Evolutionary conservation across 768 basidiomycete species (phyloP).

Genomic region (Psilocybe cubensis): DNA sequence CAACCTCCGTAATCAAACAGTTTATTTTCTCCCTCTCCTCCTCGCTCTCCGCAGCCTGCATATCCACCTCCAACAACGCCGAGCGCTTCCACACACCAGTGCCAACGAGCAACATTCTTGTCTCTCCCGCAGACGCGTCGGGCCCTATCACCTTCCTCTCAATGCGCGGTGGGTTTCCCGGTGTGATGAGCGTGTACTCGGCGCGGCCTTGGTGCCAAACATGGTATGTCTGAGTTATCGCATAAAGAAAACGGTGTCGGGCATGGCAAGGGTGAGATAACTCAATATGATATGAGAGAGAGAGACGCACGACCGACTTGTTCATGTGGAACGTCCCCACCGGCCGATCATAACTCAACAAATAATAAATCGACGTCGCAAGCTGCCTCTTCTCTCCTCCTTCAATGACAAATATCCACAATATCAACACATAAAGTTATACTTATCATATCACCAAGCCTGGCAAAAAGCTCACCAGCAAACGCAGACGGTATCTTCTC

Average conservation of each 20-base stretch:
- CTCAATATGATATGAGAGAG: background rate
- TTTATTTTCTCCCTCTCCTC: constrained; percentile 40
- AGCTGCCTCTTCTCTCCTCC: constrained; percentile 31
- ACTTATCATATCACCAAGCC: too few species aligned
- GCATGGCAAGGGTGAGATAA: too few species aligned
- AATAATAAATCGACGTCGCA: constrained; percentile 52
- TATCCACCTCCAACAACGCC: constrained; percentile 47
- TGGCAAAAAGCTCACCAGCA: constrained; percentile 13
- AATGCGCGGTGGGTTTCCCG: constrained; percentile 30
- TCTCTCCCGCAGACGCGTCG: constrained; percentile 44
- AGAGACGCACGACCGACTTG: constrained; percentile 41
- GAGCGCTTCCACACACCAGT: constrained; percentile 60
- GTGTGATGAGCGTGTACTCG: constrained; percentile 49
- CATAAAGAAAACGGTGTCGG: too few species aligned
- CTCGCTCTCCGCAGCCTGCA: constrained; percentile 32
- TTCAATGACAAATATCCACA: background rate
- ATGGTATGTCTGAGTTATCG: constrained; percentile 47
- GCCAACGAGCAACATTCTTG: constrained; percentile 52
- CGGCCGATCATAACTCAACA: constrained; percentile 44
- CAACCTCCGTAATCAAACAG: constrained; percentile 62
- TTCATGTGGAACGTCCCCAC: constrained; percentile 49
- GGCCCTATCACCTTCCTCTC: constrained; percentile 48
- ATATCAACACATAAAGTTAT: too few species aligned
- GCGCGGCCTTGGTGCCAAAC: constrained; percentile 53
- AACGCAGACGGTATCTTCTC: constrained; percentile 18